Percentiles rank a stretch among this genome's conserved stretches.
Conservation (phyloP, 179 eudicot species). For the Spinacia oleracea region DNA sequence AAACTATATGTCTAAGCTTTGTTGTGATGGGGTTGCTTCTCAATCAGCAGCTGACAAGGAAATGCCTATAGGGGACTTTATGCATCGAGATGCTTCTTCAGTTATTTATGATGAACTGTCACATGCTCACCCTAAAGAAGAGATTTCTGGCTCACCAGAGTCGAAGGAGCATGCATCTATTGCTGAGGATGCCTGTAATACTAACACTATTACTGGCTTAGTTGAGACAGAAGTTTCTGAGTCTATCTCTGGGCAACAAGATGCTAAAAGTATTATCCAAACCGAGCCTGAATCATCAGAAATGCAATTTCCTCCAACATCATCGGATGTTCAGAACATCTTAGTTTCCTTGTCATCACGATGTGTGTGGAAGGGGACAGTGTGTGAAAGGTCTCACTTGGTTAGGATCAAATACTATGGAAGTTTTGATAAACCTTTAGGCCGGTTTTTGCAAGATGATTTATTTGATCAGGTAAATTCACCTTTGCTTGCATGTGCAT, state of each 20-base stretch:
- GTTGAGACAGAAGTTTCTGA: constrained; percentile 29
- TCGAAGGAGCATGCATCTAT: constrained; percentile 19
- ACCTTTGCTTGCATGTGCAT: constrained; percentile 1
- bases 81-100: constrained; percentile 31
- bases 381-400: constrained; percentile 94
- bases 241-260: constrained; percentile 37
- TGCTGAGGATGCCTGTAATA: constrained; percentile 25
- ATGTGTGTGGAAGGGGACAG: constrained; percentile 97
- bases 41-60: constrained; percentile 28
- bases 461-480: constrained; percentile 77
- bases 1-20: constrained; percentile 17
- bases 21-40: constrained; percentile 30
- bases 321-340: constrained; percentile 88
- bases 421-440: constrained; percentile 87
- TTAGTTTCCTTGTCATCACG: constrained; percentile 90
- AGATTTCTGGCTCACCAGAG: constrained; percentile 28
- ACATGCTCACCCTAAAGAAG: constrained; percentile 23
- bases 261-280: constrained; percentile 32
- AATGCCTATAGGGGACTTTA: constrained; percentile 18
- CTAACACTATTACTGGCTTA: constrained; percentile 23
- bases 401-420: constrained; percentile 96
- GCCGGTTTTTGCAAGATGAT: constrained; percentile 89
- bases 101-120: constrained; percentile 23
- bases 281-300: constrained; percentile 46
- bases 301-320: constrained; percentile 88